phyloP scores from a whole-genome alignment of 805 yeast genomes.

The Hanseniaspora vineae region DNA sequence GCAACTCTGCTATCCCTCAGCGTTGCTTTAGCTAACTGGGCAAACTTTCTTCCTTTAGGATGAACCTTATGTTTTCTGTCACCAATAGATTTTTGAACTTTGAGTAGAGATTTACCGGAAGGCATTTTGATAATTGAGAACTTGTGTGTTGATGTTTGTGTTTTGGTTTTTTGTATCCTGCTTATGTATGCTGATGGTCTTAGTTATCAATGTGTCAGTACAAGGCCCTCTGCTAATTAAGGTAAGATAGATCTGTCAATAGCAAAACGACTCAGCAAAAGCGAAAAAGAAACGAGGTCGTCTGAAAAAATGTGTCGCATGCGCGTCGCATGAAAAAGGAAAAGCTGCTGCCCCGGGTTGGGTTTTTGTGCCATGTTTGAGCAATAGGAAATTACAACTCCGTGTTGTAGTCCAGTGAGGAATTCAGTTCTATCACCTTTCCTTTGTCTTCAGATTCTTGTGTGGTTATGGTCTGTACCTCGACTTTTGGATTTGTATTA shows the following conservation, averaged over 20 bases:
- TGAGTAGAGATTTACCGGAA: conserved; percentile 21
- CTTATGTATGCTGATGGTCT: background rate
- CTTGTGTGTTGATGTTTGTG: background rate
- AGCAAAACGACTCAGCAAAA: no score
- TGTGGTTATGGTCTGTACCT: background rate
- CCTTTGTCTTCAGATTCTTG: background rate
- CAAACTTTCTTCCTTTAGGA: conserved; percentile 81
- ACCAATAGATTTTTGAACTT: conserved; percentile 20
- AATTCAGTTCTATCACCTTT: no score
- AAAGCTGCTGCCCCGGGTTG: no score
- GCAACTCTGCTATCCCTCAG: conserved; percentile 64
- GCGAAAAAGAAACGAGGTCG: no score
- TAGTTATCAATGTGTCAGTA: no score
- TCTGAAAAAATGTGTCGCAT: no score
- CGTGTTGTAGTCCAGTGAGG: no score
- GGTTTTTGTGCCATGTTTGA: no score
- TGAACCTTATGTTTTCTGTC: conserved; percentile 32
- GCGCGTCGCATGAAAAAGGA: no score
- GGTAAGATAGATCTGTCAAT: no score
- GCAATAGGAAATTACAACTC: no score
- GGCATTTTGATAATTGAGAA: conserved; percentile 19
- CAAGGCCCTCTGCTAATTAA: no score
- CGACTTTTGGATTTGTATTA: background rate
- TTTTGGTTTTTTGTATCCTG: background rate
- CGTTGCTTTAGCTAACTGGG: conserved; percentile 75